Conservation (phyloP, 192 early-diverging fungal species). For the Pilaira anomala region DNA sequence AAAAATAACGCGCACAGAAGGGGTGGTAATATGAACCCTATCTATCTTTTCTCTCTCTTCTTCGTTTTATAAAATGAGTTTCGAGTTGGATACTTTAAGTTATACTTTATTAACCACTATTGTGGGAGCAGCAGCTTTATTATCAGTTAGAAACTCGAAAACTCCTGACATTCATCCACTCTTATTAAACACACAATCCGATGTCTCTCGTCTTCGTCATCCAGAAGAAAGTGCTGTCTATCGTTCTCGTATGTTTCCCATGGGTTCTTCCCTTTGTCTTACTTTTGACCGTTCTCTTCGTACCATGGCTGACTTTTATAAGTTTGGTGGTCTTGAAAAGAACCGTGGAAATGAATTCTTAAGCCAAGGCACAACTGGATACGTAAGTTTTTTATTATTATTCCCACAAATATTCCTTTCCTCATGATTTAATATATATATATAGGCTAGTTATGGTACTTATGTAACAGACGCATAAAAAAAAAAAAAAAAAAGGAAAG, state of each 20-base stretch:
- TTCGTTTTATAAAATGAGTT: slow-evolving; percentile 40
- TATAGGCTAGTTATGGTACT: slow-evolving; percentile 44
- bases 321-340: slow-evolving; percentile 29
- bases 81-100: slow-evolving; percentile 48
- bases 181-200: slow-evolving; percentile 50
- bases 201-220: slow-evolving; percentile 45
- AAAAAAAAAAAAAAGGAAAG: background rate
- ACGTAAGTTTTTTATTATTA: slow-evolving; percentile 19
- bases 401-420: background rate
- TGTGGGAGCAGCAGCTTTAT: slow-evolving; percentile 35
- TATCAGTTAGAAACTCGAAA: slow-evolving; percentile 38
- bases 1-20: too few relatives aligned
- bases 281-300: slow-evolving; percentile 39
- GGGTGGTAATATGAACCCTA: too few relatives aligned
- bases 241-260: slow-evolving; percentile 42
- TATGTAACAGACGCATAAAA: too few relatives aligned
- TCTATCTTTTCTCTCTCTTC: slow-evolving; percentile 40
- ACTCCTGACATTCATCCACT: slow-evolving; percentile 60
- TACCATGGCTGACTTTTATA: slow-evolving; percentile 49
- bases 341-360: slow-evolving; percentile 6
- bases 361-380: slow-evolving; percentile 7
- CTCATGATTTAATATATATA: background rate
- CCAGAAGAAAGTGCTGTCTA: slow-evolving; percentile 53
- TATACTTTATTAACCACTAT: slow-evolving; percentile 39
- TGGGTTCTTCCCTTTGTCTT: slow-evolving; percentile 36